Percentiles rank a stretch among this genome's conserved stretches.
These are phyloP conservation scores for Aspergillus japonicus DNA, from an alignment of 2,329 filamentous ascomycete species.

Conservation along the genomic window DNA sequence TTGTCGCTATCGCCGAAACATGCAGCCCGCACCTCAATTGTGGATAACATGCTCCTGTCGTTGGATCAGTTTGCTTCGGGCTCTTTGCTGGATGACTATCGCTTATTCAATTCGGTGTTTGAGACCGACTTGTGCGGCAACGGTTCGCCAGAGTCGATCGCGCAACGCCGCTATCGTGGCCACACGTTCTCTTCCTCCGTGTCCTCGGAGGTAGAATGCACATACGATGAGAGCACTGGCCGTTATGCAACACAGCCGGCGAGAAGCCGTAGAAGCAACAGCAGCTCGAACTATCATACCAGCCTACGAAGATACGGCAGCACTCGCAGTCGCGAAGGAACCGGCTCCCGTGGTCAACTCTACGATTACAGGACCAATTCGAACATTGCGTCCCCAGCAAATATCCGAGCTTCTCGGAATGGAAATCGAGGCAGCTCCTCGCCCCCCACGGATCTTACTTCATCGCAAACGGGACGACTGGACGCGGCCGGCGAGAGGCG, in stretches of 20 bases:
- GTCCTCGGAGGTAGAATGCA: constrained; percentile 56
- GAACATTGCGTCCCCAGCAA: constrained; percentile 23
- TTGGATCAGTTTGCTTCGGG: constrained; percentile 72
- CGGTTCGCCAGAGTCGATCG: constrained; percentile 31
- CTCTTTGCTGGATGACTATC: constrained; percentile 37
- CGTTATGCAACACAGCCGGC: constrained; percentile 43
- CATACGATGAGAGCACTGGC: constrained; percentile 36
- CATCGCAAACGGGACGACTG: constrained; percentile 34
- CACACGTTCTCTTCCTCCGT: constrained; percentile 62
- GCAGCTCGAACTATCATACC: constrained; percentile 69
- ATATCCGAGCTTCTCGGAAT: constrained; percentile 49
- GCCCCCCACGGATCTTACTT: constrained; percentile 71
- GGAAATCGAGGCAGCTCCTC: constrained; percentile 74
- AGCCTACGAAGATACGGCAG: constrained; percentile 63
- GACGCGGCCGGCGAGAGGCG: constrained; percentile 36
- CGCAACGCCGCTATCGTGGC: constrained; percentile 50
- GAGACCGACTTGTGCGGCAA: constrained; percentile 38
- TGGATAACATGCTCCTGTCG: constrained; percentile 92
- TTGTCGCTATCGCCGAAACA: constrained; percentile 74
- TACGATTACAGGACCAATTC: constrained; percentile 33
- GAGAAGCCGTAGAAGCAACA: constrained; percentile 70
- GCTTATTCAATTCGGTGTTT: constrained; percentile 42
- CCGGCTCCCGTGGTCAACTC: constrained; percentile 37
- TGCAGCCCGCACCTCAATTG: constrained; percentile 82
- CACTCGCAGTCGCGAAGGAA: constrained; percentile 49